phyloP scores from a whole-genome alignment of 2,329 filamentous ascomycete species.

The Raffaelea deltoideospora region DNA sequence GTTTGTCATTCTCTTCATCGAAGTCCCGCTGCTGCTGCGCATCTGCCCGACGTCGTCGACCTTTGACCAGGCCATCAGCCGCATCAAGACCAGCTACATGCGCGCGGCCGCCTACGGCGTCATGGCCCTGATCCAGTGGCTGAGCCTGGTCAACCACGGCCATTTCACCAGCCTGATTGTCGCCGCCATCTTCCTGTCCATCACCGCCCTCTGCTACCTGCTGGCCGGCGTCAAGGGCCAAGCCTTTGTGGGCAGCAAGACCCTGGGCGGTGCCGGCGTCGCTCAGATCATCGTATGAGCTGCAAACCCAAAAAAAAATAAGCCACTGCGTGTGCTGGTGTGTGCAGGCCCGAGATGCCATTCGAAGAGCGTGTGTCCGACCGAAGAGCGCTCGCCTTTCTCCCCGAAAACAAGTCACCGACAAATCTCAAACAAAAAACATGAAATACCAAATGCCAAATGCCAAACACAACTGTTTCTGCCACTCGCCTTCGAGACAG shows the following conservation, averaged over 20 bases:
- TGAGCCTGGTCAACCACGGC: conserved; percentile 50
- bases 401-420: too few species aligned
- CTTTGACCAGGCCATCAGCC: conserved; percentile 82
- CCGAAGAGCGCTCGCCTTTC: too few species aligned
- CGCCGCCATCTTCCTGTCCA: conserved; percentile 62
- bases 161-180: conserved; percentile 63
- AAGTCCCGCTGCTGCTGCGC: conserved; percentile 86
- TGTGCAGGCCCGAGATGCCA: too few species aligned
- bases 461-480: too few species aligned
- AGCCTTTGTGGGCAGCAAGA: conserved; percentile 86
- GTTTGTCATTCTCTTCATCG: conserved; percentile 67
- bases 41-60: conserved; percentile 89
- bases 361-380: too few species aligned
- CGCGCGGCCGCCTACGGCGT: conserved; percentile 71
- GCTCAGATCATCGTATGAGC: conserved; percentile 97
- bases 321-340: too few species aligned
- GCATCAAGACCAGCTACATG: conserved; percentile 93
- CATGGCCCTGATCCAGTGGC: conserved; percentile 74
- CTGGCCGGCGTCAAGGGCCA: conserved; percentile 69
- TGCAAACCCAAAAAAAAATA: too few species aligned
- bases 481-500: too few species aligned
- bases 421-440: too few species aligned
- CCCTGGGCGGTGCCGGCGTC: conserved; percentile 79
- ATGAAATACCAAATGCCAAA: too few species aligned
- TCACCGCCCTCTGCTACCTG: conserved; percentile 69